Evolutionary conservation across 805 yeast species (phyloP).

Genomic region (Danielozyma ontarioensis): DNA sequence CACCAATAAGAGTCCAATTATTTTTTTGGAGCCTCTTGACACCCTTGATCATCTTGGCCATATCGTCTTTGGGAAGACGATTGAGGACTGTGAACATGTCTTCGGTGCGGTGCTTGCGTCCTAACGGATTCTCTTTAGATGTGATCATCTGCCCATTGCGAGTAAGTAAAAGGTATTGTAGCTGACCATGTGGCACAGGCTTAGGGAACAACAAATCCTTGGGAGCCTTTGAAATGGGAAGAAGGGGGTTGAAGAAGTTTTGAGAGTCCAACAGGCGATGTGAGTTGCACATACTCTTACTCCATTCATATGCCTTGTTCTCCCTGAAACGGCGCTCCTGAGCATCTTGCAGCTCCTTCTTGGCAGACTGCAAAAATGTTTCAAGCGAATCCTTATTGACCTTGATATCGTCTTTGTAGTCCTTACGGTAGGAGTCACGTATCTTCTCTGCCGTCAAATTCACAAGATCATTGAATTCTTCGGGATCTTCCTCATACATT

Average conservation of each 20-base stretch:
- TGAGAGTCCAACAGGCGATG: slow-evolving; percentile 36
- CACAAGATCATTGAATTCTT: slow-evolving; percentile 10
- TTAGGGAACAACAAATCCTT: slow-evolving; percentile 4
- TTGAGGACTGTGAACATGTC: slow-evolving; percentile 39
- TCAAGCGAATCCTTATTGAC: slow-evolving; percentile 22
- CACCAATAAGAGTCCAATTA: slow-evolving; percentile 54
- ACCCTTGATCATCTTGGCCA: slow-evolving; percentile 25
- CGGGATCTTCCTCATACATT: slow-evolving; percentile 5
- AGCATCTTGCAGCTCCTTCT: slow-evolving; percentile 30
- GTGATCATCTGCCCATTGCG: slow-evolving; percentile 29
- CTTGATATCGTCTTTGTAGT: slow-evolving; percentile 1
- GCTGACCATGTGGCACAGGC: slow-evolving; percentile 1
- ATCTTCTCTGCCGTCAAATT: slow-evolving; percentile 13
- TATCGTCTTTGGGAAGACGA: slow-evolving; percentile 28
- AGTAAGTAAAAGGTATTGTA: slow-evolving; percentile 26
- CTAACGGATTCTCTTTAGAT: slow-evolving; percentile 36
- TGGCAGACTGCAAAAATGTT: slow-evolving; percentile 38
- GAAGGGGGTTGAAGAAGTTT: slow-evolving; percentile 44
- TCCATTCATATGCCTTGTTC: slow-evolving; percentile 49
- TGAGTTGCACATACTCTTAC: slow-evolving; percentile 27
- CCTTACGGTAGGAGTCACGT: slow-evolving; percentile 8
- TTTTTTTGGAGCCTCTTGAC: slow-evolving; percentile 39
- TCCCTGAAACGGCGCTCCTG: slow-evolving; percentile 45
- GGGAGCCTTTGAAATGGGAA: slow-evolving; percentile 6
- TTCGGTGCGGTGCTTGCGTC: slow-evolving; percentile 26